Base-by-base conservation (phyloP, 352 stramenopile species). In the Peronospora farinosa region DNA sequence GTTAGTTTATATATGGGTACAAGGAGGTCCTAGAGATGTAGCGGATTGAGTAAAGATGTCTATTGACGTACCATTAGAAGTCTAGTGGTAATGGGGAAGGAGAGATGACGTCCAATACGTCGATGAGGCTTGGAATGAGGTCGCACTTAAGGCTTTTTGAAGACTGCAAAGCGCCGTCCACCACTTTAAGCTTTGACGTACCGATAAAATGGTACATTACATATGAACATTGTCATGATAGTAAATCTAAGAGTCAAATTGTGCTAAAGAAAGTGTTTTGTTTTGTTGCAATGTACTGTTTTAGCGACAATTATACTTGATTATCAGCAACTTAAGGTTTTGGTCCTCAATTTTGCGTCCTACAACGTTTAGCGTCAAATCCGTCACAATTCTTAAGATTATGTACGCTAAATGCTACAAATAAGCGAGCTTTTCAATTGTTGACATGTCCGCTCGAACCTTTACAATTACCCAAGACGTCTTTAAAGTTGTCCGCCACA, bases 351-450 rank as follows among this genome's bases (percentile, higher is more conserved):
- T n/a, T n/a, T 3, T 21, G 19, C 19, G 19, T 21, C 19, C 19
- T 21, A 21, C 19, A 21, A 21, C 1, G 1, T 21, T 21, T 21
- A 21, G 19, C 19, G 19, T 21, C 19, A n/a, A n/a, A n/a, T n/a
- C n/a, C 27, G 27, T 32, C 9, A 32, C 7, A 32, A 4, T 32
- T 11, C 27, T 7, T 32, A 4, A 32, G 27, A 11, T 32, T 32
- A 4, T 1, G 7, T 21, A 58, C 78, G 19, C 7, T 67, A 87
- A 75, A 90, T 56, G 59, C 77, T 90, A 19, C 78, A 74, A 36
- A 81, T 65, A 57, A 86, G 27, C 88, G 39, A 31, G 40, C 75
- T 23, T 72, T 59, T 4, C 27, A 11, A 32, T 32, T 11, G 9
- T 32, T 32, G 27, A 88, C 44, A 86, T 42, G 21, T 79, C 60